Evolutionary conservation across 345 rosid species (phyloP).

Genomic region (Melaleuca quinquenervia): DNA sequence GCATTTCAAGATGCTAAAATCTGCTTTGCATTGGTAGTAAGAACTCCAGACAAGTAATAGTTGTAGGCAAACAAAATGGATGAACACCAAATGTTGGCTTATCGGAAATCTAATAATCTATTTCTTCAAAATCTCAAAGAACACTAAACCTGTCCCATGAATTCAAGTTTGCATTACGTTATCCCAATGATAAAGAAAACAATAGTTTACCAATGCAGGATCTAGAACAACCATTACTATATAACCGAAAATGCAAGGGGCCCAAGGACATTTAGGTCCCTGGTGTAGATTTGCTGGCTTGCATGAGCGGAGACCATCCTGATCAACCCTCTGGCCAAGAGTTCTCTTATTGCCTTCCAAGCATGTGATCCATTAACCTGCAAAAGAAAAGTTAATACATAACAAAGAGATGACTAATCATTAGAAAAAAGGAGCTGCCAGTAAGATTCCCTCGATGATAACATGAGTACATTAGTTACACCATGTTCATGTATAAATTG

Average conservation of each 20-base stretch:
- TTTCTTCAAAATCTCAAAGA: too few species aligned
- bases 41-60: neutral
- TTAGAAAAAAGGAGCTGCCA: neutral
- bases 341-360: slow-evolving; percentile 54
- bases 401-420: neutral
- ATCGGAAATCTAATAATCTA: too few species aligned
- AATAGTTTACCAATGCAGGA: neutral
- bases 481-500: too few species aligned
- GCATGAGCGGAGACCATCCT: slow-evolving; percentile 69
- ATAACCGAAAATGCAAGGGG: neutral
- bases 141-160: too few species aligned
- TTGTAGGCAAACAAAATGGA: too few species aligned
- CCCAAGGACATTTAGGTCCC: slow-evolving; percentile 32
- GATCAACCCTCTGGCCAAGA: slow-evolving; percentile 74
- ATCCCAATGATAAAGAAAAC: too few species aligned
- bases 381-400: neutral
- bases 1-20: too few species aligned
- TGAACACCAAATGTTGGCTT: too few species aligned
- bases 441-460: neutral
- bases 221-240: neutral
- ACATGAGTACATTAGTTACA: too few species aligned
- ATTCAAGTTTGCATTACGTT: too few species aligned
- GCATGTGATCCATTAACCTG: slow-evolving; percentile 79
- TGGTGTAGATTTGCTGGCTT: slow-evolving; percentile 83
- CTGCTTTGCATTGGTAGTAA: neutral